Evolutionary conservation across 1,139 yeast genomes (phyloP), one percentile per base, ranked within the genome.

Genomic region (Pichia kudriavzevii): DNA sequence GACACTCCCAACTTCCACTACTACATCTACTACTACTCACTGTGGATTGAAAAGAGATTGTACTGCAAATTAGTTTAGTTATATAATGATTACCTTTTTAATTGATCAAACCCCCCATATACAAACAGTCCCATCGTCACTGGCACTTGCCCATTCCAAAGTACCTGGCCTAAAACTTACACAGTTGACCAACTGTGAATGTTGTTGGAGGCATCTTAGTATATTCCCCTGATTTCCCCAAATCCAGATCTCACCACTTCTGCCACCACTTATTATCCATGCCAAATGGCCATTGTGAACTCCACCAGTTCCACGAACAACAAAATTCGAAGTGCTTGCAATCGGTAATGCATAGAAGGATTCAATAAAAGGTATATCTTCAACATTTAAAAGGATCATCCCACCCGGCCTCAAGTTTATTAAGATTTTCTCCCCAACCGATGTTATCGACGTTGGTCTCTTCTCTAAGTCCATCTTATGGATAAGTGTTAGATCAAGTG

Each of bases 211-310:
- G 2, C 67, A 69, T 9, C 78, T 77, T 4, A 87, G 61, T 20
- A 85, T 65, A 40, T 79, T 77, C 5, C 94, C 91, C 36, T 69
- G 68, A 26, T 81, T 66, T 49, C 83, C 84, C 95, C 95, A 87
- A 6, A 87, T 63, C 56, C 79, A 85, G 4, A 85, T 69, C 40
- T 70, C 67, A 0, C 91, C 87, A 52, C 84, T 93, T 50, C 82
- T 93, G 30, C 93, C 77, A 2, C 96, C 96, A 47, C 88, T 76
- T 13, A 82, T 61, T 11, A 18, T 23, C 5, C 22, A 20, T 11
- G 9, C 22, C 2, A 17, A 22, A 10, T 17, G 14, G 5, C 35
- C 32, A 30, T 33, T 40, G 15, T 30, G 38, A 22, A 31, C 29
- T 5, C 40, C 40, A 1, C 95, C 95, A 55, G 87, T 80, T 0